These are phyloP conservation scores for Amoeboradix gromovi DNA, from an alignment of 371 early-diverging fungal species.

Conservation along the genomic window DNA sequence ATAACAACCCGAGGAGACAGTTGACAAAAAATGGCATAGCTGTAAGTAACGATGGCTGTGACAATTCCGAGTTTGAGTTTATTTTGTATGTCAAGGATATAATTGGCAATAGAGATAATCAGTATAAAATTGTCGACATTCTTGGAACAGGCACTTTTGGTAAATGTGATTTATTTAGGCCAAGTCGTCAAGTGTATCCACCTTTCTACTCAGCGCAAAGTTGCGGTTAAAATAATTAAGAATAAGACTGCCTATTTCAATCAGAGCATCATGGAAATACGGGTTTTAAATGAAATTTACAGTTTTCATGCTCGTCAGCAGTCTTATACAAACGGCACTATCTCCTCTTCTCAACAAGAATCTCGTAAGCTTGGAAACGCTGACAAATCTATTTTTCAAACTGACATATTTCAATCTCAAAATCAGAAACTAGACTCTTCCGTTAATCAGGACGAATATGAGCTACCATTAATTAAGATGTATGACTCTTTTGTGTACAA, in stretches of 20 bases:
- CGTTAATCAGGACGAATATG: constrained; percentile 2
- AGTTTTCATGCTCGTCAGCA: background rate
- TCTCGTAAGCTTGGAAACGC: background rate
- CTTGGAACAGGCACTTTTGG: constrained; percentile 93
- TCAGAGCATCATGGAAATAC: constrained; percentile 74
- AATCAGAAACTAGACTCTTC: background rate
- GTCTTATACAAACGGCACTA: too few relatives aligned
- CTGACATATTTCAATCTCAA: background rate
- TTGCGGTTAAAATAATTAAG: constrained; percentile 88
- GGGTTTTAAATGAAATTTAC: constrained; percentile 13
- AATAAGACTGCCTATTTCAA: constrained; percentile 62
- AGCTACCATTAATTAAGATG: constrained; percentile 20
- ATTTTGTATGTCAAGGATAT: constrained; percentile 77
- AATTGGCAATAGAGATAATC: constrained; percentile 44
- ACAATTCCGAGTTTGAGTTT: constrained; percentile 75
- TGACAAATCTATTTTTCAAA: background rate
- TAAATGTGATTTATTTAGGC: too few relatives aligned
- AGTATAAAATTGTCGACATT: constrained; percentile 55
- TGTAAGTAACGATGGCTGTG: constrained; percentile 54
- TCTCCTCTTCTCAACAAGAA: background rate
- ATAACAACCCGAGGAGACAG: constrained; percentile 49
- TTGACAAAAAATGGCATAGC: constrained; percentile 72
- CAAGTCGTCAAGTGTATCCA: constrained; percentile 83
- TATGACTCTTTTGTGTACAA: constrained; percentile 56
- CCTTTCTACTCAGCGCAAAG: constrained; percentile 40